phyloP scores from a whole-genome alignment of 2,329 filamentous ascomycete species.

The Trichoderma sp. region DNA sequence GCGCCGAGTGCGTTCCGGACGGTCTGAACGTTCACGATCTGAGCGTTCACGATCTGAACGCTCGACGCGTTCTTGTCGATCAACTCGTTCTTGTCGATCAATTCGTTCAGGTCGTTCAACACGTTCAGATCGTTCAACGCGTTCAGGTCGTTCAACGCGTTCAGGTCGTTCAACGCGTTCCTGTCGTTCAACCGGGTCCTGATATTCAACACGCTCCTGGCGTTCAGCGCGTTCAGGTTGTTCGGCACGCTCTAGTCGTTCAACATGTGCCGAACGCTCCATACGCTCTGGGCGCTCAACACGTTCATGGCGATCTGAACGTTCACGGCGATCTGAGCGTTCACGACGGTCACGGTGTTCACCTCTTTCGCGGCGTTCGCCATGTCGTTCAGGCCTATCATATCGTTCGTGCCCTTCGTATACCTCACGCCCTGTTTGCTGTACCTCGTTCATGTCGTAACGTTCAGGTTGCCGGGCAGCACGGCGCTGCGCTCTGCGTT shows the following conservation, averaged over 20 bases:
- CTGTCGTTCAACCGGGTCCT: conserved; percentile 28
- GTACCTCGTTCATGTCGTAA: conserved; percentile 15
- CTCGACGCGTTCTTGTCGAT: conserved; percentile 5
- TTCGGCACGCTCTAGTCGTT: conserved; percentile 28
- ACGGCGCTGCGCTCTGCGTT: conserved; percentile 36
- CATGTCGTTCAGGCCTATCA: conserved; percentile 1
- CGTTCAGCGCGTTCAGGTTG: conserved; percentile 26
- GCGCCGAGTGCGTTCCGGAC: conserved; percentile 25
- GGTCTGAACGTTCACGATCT: background rate
- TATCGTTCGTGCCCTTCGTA: conserved; percentile 17
- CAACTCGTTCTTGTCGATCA: conserved; percentile 8
- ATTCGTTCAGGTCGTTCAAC: conserved; percentile 23
- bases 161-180: background rate
- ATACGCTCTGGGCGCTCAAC: background rate
- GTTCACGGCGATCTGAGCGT: background rate
- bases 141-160: background rate
- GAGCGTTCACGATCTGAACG: background rate
- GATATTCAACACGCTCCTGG: background rate
- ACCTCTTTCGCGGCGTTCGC: conserved; percentile 10
- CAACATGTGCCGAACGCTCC: background rate
- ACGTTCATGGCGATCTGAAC: background rate
- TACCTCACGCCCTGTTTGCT: background rate
- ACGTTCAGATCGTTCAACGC: conserved; percentile 4
- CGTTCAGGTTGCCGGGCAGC: conserved; percentile 30
- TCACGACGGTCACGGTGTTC: conserved; percentile 1